These are phyloP conservation scores for Leptographium lundbergii DNA, from an alignment of 2,329 filamentous ascomycete species.

Conservation along the genomic window DNA sequence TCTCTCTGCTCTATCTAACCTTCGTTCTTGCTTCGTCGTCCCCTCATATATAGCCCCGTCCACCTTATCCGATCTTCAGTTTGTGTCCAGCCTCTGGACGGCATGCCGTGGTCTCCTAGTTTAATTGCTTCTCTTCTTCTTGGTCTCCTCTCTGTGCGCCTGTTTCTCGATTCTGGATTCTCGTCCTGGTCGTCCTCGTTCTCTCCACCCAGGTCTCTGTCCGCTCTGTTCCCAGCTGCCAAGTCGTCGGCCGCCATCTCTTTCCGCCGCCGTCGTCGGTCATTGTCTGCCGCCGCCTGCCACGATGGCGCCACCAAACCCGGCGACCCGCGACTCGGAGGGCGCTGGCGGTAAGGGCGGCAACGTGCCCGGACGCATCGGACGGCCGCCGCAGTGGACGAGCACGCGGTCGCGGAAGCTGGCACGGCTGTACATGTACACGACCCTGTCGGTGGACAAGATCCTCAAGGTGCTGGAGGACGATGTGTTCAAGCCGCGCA, in stretches of 20 bases:
- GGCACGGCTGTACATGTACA: constrained; percentile 44
- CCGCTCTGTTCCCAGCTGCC: background rate
- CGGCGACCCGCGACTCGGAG: constrained; percentile 7
- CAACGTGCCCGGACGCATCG: constrained; percentile 21
- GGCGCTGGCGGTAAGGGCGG: constrained; percentile 5
- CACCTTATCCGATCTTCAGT: background rate
- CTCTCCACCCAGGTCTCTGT: background rate
- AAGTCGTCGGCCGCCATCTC: background rate
- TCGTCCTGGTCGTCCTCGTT: background rate
- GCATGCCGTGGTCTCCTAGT: background rate
- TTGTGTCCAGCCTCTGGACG: background rate
- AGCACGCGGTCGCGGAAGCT: constrained; percentile 38
- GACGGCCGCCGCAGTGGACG: constrained; percentile 45
- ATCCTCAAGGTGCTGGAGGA: constrained; percentile 36
- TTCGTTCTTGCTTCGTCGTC: background rate
- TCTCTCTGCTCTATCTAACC: background rate
- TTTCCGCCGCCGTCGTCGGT: background rate
- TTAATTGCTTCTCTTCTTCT: background rate
- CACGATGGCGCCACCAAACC: constrained; percentile 9
- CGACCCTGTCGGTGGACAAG: constrained; percentile 35
- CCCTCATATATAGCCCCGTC: constrained; percentile 2
- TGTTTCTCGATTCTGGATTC: background rate
- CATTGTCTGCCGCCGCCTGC: background rate
- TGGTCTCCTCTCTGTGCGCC: background rate
- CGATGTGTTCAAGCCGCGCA: constrained; percentile 31